Base-by-base conservation (phyloP, 1,139 yeast species). In the Wickerhamomyces sp. region DNA sequence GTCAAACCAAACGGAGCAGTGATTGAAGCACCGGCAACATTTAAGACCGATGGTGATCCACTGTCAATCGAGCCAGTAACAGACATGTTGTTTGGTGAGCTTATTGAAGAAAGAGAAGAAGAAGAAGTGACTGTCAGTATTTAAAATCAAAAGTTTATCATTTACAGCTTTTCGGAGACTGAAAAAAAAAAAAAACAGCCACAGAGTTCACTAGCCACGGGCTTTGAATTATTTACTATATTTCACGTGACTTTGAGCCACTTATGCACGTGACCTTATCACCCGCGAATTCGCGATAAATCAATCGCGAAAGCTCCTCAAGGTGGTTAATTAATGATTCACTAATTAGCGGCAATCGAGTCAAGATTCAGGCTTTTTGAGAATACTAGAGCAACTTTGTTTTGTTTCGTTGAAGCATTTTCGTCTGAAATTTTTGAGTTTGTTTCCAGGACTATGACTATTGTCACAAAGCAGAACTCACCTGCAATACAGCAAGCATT, bases 1-100 rank as follows among this genome's bases (percentile, higher is more conserved):
- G 79, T 69, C 27, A 73, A 56, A 8, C 84, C 86, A 56, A 80
- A 81, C 9, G 87, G 85, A 45, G 68, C 58, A 21, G 59, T 53
- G 31, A 56, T 50, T 14, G 65, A 60, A 18, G 70, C 66, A 24
- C 67, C 58, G 13, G 66, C 57, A 17, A 63, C 45, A 37, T 48
- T 42, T 13, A 44, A 35, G n/a, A 48, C 43, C 10, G 48, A 40
- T 2, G 47, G 43, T 3, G 52, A 41, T 31, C 31, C 37, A 26
- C 49, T 49, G 33, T 43, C 37, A 22, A 48, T 25, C 13, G 54
- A 49, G 21, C 45, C 55, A 28, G 49, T 39, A n/a, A 45, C 42
- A 10, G 56, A 49, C 29, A 32, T 32, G 28, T 31, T 21, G 9
- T 9, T 27, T 27, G 4, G 13, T 17, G 22, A 17, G 16, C 18